Evolutionary conservation across 2,329 filamentous ascomycete species (phyloP), one percentile per base, ranked within the genome.

Genomic region (Verticillium isaacii): DNA sequence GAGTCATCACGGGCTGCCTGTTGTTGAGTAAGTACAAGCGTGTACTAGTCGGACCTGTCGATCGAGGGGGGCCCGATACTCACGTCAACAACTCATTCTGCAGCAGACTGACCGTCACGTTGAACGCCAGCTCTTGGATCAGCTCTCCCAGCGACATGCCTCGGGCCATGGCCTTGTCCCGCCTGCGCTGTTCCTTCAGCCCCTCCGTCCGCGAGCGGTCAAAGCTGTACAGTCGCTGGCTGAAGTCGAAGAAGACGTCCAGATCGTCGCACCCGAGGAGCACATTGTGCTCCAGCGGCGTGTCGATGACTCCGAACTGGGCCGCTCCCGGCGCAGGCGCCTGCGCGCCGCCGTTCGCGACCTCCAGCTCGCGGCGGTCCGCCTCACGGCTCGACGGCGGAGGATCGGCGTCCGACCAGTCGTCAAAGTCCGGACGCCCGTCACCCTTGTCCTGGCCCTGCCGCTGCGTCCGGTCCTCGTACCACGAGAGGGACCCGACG

Each of bases 171-270:
- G 41, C 50, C 45, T 61, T 61, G 37, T 61, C 60, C 15, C 54
- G 56, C n/a, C 32, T 6, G 17, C 60, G 60, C 32, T 58, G 56
- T 23, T 58, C 56, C 37, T 32, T 55, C 29, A 58, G 15, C 8
- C 41, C 39, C 17, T 15, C n/a, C n/a, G 23, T 39, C 12, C 32
- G 15, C 29, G 36, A 39, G 39, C 15, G 17, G 37, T 58, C 56
- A 56, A 23, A 58, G n/a, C 29, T 55, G 36, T 54, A 58, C 12
- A 39, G 34, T 6, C 45, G 37, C 19, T 52, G 32, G 17, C 39
- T 58, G 29, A 52, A 59, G 52, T 58, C 56, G 60, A 61, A 61
- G 56, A 52, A 61, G 56, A 58, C 56, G 23, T 61, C 60, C 25
- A 61, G 23, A 23, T 58, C 56, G 29, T 52, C 41, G 37, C 39